phyloP scores from a whole-genome alignment of 768 basidiomycete genomes.

The Lactarius hengduanensis region DNA sequence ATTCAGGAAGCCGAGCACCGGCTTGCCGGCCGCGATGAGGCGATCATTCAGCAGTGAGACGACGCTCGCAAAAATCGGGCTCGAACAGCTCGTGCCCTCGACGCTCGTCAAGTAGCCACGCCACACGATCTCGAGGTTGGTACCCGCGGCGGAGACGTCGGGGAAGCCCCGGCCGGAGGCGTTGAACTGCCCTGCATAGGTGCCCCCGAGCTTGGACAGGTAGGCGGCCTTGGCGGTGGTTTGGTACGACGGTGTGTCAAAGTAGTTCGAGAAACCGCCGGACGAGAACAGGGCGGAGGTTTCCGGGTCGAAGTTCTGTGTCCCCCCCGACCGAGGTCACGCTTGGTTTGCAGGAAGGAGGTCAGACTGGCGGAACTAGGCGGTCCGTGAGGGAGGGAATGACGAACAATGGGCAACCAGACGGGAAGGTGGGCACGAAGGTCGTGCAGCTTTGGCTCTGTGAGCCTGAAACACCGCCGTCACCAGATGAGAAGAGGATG shows the following conservation, averaged over 20 bases:
- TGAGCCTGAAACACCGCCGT: slow-evolving; percentile 40
- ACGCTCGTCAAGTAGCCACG: slow-evolving; percentile 26
- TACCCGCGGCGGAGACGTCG: slow-evolving; percentile 44
- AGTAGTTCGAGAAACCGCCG: slow-evolving; percentile 40
- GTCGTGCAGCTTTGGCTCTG: slow-evolving; percentile 32
- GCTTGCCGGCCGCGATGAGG: slow-evolving; percentile 33
- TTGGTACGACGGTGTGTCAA: slow-evolving; percentile 40
- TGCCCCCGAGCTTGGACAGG: slow-evolving; percentile 36
- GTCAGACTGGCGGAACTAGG: not conserved
- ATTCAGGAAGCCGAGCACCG: slow-evolving; percentile 36
- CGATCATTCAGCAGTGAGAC: slow-evolving; percentile 38
- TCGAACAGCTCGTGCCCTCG: slow-evolving; percentile 38
- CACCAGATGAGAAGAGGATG: slow-evolving; percentile 42
- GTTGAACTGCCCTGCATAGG: slow-evolving; percentile 36
- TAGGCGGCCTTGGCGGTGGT: slow-evolving; percentile 38
- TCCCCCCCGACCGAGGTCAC: slow-evolving; percentile 40
- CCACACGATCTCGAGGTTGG: slow-evolving; percentile 34
- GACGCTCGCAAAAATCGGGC: slow-evolving; percentile 38
- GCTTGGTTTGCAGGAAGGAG: slow-evolving; percentile 26
- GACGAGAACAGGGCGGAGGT: slow-evolving; percentile 36
- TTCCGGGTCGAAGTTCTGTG: slow-evolving; percentile 35
- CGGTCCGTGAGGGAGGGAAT: not conserved
- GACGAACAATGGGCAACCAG: slow-evolving; percentile 38
- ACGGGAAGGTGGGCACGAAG: slow-evolving; percentile 40
- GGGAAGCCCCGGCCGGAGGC: slow-evolving; percentile 46